phyloP scores from a whole-genome alignment of 148 eudicot genomes.

The Arctostaphylos glauca region DNA sequence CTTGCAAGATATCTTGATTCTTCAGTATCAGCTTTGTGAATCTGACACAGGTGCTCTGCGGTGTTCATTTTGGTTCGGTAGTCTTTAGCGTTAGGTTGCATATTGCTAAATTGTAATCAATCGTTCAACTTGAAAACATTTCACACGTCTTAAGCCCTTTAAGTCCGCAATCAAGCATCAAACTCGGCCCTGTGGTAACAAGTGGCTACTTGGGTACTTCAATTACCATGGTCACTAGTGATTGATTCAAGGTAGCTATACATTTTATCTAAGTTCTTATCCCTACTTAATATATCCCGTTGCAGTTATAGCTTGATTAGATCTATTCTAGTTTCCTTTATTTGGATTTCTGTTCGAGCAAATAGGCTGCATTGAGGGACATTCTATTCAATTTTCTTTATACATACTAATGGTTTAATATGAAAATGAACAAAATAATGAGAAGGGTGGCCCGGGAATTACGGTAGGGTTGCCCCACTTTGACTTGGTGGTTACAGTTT shows the following conservation, averaged over 20 bases:
- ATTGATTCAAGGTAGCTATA: not conserved
- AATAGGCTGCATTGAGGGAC: not conserved
- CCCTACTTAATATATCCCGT: not conserved
- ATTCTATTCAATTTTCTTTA: not conserved
- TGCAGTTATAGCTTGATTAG: not conserved
- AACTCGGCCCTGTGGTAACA: not conserved
- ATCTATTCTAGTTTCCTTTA: not conserved
- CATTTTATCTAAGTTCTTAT: not conserved
- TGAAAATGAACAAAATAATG: too few relatives aligned
- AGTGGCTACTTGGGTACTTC: not conserved
- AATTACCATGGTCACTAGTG: not conserved
- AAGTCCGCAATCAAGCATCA: not conserved
- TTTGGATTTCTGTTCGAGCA: not conserved
- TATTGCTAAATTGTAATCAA: not conserved
- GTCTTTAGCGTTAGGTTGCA: not conserved
- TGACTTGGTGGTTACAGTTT: too few relatives aligned
- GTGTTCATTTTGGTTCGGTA: not conserved
- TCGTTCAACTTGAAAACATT: not conserved
- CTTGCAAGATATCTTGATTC: not conserved
- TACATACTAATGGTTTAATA: not conserved
- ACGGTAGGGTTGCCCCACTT: too few relatives aligned
- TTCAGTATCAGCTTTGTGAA: not conserved
- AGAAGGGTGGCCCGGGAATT: too few relatives aligned
- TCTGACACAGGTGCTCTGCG: not conserved
- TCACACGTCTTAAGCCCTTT: not conserved